phyloP scores from a whole-genome alignment of 2,329 filamentous ascomycete species.

The Grosmannia clavigera region DNA sequence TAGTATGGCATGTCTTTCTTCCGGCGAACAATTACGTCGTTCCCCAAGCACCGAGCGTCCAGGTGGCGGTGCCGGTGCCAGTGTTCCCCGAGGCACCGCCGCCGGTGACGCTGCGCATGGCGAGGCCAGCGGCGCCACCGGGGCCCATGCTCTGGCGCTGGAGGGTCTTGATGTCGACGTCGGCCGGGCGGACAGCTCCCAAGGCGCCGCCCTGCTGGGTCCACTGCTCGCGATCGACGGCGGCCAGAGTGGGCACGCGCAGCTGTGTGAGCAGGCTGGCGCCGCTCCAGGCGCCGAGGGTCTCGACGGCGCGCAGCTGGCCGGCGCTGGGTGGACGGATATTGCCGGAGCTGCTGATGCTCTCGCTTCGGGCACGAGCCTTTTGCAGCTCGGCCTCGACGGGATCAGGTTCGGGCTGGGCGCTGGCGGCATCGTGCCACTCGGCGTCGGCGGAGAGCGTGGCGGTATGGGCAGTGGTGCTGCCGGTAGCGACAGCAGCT shows the following conservation, averaged over 20 bases:
- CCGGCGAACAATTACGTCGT: slow-evolving; percentile 18
- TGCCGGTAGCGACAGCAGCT: slow-evolving; percentile 17
- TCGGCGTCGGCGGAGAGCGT: not conserved
- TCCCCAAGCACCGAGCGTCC: slow-evolving; percentile 54
- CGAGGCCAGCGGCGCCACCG: slow-evolving; percentile 21
- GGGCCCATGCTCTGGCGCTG: slow-evolving; percentile 51
- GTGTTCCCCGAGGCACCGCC: not conserved
- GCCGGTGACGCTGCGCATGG: slow-evolving; percentile 9
- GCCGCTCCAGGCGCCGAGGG: slow-evolving; percentile 62
- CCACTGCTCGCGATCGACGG: slow-evolving; percentile 62
- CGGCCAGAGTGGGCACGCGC: slow-evolving; percentile 54
- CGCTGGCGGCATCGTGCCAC: slow-evolving; percentile 30
- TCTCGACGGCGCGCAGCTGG: slow-evolving; percentile 51
- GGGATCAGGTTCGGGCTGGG: slow-evolving; percentile 37
- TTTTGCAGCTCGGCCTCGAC: slow-evolving; percentile 46
- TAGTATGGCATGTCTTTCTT: not conserved
- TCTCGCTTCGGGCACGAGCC: slow-evolving; percentile 16
- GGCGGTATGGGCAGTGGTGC: slow-evolving; percentile 13
- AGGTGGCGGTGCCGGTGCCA: slow-evolving; percentile 29
- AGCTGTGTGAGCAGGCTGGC: slow-evolving; percentile 58
- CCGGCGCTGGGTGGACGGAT: slow-evolving; percentile 26
- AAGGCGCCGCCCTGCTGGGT: slow-evolving; percentile 48
- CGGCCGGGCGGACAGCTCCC: slow-evolving; percentile 47
- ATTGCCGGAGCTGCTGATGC: not conserved
- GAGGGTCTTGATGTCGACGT: slow-evolving; percentile 44